Percentiles rank a stretch among this genome's conserved stretches.
These are phyloP conservation scores for Polygonum maritimum DNA, from an alignment of 148 eudicot genomes.

Conservation along the genomic window DNA sequence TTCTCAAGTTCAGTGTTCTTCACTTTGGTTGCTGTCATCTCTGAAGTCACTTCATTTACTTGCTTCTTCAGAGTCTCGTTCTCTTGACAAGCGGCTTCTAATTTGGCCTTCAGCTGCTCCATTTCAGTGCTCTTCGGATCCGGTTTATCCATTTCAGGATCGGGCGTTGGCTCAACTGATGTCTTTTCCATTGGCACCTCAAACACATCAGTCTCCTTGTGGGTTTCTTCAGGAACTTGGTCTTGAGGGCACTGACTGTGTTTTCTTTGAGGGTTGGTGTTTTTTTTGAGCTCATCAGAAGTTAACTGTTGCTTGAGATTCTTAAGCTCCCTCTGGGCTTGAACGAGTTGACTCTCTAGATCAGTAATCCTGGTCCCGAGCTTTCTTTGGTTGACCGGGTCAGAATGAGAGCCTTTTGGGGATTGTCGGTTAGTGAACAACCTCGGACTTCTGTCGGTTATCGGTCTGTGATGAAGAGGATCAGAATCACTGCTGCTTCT, in stretches of 20 bases:
- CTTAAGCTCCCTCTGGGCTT: constrained; percentile 88
- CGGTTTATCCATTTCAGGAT: constrained; percentile 25
- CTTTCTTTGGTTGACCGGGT: constrained; percentile 50
- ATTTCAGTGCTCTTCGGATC: constrained; percentile 41
- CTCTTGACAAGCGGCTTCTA: constrained; percentile 43
- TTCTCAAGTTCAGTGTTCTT: constrained; percentile 26
- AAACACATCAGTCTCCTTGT: constrained; percentile 70
- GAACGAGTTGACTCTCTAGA: constrained; percentile 75
- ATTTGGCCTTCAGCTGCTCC: constrained; percentile 22
- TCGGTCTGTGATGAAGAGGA: constrained; percentile 44
- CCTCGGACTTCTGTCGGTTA: constrained; percentile 50
- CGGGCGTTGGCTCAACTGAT: neutral
- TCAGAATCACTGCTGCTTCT: constrained; percentile 65
- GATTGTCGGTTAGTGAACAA: constrained; percentile 39
- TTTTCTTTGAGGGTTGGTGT: constrained; percentile 35
- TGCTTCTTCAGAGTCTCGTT: constrained; percentile 43
- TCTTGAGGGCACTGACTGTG: neutral
- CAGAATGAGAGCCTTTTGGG: constrained; percentile 47
- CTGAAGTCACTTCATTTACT: constrained; percentile 30
- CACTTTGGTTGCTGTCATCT: constrained; percentile 21
- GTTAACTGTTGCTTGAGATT: constrained; percentile 59
- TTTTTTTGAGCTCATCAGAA: constrained; percentile 36
- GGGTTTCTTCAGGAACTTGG: constrained; percentile 23
- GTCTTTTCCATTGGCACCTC: constrained; percentile 64
- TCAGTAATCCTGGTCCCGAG: constrained; percentile 72